Percentiles rank a stretch among this genome's conserved stretches.
phyloP scores from a whole-genome alignment of 257 asterid species.

The Paulownia fortunei region DNA sequence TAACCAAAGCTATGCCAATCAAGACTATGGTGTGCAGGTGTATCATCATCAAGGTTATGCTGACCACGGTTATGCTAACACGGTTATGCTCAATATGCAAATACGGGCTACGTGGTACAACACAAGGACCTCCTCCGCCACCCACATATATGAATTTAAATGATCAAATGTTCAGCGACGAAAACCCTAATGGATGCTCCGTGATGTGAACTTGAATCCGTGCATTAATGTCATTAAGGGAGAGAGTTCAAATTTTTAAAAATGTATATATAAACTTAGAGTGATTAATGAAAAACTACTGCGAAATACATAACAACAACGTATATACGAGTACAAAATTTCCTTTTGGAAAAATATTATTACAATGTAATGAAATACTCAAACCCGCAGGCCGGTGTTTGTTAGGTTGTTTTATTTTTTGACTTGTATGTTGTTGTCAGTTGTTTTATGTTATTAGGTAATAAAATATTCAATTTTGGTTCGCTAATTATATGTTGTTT shows the following conservation, averaged over 20 bases:
- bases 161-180: constrained; percentile 81
- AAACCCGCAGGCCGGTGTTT: constrained; percentile 41
- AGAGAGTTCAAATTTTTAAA: constrained; percentile 27
- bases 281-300: background rate
- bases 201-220: constrained; percentile 66
- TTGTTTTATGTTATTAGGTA: constrained; percentile 24
- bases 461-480: constrained; percentile 33
- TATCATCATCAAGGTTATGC: constrained; percentile 37
- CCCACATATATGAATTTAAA: constrained; percentile 40
- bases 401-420: constrained; percentile 41
- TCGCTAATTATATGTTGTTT: constrained; percentile 17
- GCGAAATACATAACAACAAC: background rate
- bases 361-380: constrained; percentile 18
- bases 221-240: constrained; percentile 1
- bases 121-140: constrained; percentile 60
- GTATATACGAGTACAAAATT: constrained; percentile 13
- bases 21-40: constrained; percentile 57
- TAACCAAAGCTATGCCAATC: constrained; percentile 55
- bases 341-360: background rate
- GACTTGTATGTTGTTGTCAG: constrained; percentile 21
- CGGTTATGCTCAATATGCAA: constrained; percentile 31
- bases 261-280: constrained; percentile 46
- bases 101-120: constrained; percentile 50
- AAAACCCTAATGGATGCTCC: constrained; percentile 84
- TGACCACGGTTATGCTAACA: constrained; percentile 34